A percentile compares a stretch with the other conserved stretches of the same genome.
These are phyloP conservation scores for Nemania diffusa DNA, from an alignment of 2,329 filamentous ascomycete species.

Conservation along the genomic window DNA sequence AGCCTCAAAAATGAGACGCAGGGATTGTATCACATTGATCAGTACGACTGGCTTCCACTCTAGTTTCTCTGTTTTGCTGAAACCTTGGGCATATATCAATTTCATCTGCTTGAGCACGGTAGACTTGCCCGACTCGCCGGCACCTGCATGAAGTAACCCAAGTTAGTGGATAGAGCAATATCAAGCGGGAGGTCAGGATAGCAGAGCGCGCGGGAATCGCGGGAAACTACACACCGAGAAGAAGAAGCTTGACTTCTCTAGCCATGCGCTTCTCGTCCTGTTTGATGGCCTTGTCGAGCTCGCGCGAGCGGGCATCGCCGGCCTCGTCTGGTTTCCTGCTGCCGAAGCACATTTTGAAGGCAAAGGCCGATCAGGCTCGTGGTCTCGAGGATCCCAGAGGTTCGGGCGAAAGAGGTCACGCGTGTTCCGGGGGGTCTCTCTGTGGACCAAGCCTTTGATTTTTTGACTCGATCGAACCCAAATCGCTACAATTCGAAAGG, in stretches of 20 bases:
- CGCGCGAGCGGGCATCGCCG: conserved; percentile 68
- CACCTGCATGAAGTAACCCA: conserved; percentile 66
- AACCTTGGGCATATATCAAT: conserved; percentile 93
- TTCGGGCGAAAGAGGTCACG: conserved; percentile 17
- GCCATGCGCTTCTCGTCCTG: conserved; percentile 87
- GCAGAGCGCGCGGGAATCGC: conserved; percentile 26
- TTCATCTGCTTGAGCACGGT: conserved; percentile 99
- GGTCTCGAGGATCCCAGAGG: conserved; percentile 13
- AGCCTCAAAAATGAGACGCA: conserved; percentile 88
- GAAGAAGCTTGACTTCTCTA: conserved; percentile 90
- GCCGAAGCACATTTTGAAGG: conserved; percentile 70
- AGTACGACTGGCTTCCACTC: conserved; percentile 97
- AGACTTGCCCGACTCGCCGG: conserved; percentile 94
- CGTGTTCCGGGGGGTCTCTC: conserved; percentile 8
- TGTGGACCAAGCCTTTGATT: conserved; percentile 5
- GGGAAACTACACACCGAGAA: conserved; percentile 75
- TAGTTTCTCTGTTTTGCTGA: conserved; percentile 87
- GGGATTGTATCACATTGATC: conserved; percentile 91
- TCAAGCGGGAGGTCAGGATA: conserved; percentile 36
- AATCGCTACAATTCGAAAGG: conserved; percentile 8
- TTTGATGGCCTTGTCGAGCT: conserved; percentile 87
- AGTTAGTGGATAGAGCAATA: conserved; percentile 40
- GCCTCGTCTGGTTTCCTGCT: conserved; percentile 61
- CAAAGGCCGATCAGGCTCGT: conserved; percentile 19
- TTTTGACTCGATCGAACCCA: conserved; percentile 20